phyloP scores from a whole-genome alignment of 1,284 basidiomycete species.

The Somion occarium region DNA sequence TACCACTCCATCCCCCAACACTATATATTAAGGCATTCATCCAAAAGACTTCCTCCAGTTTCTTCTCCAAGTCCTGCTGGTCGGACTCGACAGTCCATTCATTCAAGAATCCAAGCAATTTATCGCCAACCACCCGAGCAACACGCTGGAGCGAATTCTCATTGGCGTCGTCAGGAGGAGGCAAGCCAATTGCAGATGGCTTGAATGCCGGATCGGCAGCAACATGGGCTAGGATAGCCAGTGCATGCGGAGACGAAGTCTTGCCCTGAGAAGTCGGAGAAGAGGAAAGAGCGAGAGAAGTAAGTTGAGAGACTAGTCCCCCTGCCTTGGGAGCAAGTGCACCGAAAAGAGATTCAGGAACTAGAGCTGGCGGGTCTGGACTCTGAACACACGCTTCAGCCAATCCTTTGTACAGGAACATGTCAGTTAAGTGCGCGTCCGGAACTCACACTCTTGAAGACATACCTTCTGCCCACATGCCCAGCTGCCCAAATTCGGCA shows the following conservation, averaged over 20 bases:
- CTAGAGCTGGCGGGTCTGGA: constrained; percentile 18
- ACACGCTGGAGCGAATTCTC: constrained; percentile 28
- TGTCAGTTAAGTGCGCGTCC: not conserved
- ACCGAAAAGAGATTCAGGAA: constrained; percentile 26
- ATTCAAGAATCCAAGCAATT: constrained; percentile 38
- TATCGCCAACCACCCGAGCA: constrained; percentile 23
- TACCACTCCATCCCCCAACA: constrained; percentile 32
- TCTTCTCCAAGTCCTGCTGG: constrained; percentile 32
- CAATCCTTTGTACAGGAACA: constrained; percentile 24
- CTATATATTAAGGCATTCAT: constrained; percentile 36
- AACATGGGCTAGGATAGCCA: constrained; percentile 36
- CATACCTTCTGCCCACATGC: constrained; percentile 60
- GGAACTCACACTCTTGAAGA: not conserved
- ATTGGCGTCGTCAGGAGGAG: constrained; percentile 26
- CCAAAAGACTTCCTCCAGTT: constrained; percentile 43
- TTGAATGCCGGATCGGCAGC: constrained; percentile 31
- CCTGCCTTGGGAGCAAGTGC: constrained; percentile 6
- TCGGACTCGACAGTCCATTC: constrained; percentile 44
- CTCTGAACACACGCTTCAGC: constrained; percentile 31
- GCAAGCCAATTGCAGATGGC: constrained; percentile 38
- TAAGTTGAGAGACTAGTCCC: constrained; percentile 14
- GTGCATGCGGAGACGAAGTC: constrained; percentile 23
- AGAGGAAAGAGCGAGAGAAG: constrained; percentile 14
- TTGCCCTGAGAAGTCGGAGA: constrained; percentile 17
- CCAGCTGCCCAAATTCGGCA: constrained; percentile 56